Evolutionary conservation across 257 asterid species (phyloP).

Genomic region (Capsicum rhomboideum): DNA sequence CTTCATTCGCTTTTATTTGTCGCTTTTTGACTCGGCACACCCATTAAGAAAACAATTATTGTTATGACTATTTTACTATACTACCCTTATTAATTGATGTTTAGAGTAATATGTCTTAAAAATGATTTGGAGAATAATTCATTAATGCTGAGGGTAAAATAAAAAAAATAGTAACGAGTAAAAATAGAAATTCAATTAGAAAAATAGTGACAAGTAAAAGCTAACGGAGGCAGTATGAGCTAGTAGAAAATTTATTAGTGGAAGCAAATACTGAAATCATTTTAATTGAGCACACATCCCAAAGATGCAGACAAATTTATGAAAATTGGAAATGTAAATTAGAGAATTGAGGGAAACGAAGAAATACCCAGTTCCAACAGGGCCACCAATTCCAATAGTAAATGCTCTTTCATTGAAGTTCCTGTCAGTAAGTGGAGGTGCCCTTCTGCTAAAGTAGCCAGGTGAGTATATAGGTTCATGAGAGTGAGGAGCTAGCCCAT

Average conservation of each 20-base stretch:
- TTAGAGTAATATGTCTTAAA: too few species aligned
- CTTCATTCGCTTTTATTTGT: too few species aligned
- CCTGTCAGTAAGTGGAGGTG: slow-evolving; percentile 65
- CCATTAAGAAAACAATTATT: too few species aligned
- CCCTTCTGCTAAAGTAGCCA: slow-evolving; percentile 83
- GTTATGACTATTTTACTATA: too few species aligned
- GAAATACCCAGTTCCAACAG: slow-evolving; percentile 91
- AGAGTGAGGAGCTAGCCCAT: slow-evolving; percentile 90
- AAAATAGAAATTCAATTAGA: too few species aligned
- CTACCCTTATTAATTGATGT: too few species aligned
- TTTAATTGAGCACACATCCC: not conserved
- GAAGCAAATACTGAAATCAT: not conserved
- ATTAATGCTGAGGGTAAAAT: too few species aligned
- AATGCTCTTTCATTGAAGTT: slow-evolving; percentile 83
- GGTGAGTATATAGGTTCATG: slow-evolving; percentile 89
- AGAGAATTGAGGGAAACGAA: not conserved
- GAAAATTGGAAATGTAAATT: not conserved
- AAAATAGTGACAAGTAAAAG: too few species aligned
- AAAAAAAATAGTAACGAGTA: too few species aligned
- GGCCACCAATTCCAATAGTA: slow-evolving; percentile 97
- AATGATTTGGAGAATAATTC: too few species aligned
- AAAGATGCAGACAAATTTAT: not conserved
- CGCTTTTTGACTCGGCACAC: too few species aligned
- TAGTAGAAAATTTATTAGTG: not conserved
- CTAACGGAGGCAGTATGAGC: too few species aligned